Base-by-base conservation (phyloP, 495 filamentous ascomycete genomes). In the Tuber indicum region DNA sequence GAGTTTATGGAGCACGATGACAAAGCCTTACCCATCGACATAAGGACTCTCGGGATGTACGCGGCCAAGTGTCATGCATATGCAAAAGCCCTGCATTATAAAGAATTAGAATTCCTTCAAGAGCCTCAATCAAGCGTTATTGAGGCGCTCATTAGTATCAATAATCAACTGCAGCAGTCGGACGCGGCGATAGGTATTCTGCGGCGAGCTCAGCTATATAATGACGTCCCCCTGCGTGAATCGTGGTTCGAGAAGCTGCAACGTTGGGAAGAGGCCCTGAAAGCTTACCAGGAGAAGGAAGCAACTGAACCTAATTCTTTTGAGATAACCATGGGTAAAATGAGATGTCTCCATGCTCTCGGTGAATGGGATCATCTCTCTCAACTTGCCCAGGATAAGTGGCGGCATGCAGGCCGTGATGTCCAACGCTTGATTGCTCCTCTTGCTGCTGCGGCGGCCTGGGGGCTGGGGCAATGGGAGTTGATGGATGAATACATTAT, bases 1-100 rank as follows among this genome's bases (percentile, higher is more conserved):
- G 96, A 99, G 81, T 99, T 98, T 84, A 99, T 99, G 96, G 96
- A 99, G 82, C 96, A 99, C 81, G 96, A 98, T 81, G 96, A 99
- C 83, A 98, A 98, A 82, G 96, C 96, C 9, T 88, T 99, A 39
- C 96, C 96, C 23, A 98, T 99, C 79, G 96, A 99, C 84, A 97
- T 99, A 75, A 90, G 96, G 46, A 92, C 93, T 1, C 86, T 98
- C 47, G 96, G 96, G 32, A 92, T 93, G 81, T 96, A 97, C 82
- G 96, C 96, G 21, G 94, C 91, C 0, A 94, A 94, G 81, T 98
- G 96, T 74, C 96, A 99, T 85, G 96, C 96, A 9, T 98, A 96
- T 84, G 96, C 96, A 26, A 99, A 99, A 84, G 96, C 96, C 16
- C 88, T 99, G 32, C 96, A 99, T 79, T 99, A 98, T 86, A 99